Evolutionary conservation across 345 rosid species (phyloP).

Genomic region (Gossypium longicalyx): DNA sequence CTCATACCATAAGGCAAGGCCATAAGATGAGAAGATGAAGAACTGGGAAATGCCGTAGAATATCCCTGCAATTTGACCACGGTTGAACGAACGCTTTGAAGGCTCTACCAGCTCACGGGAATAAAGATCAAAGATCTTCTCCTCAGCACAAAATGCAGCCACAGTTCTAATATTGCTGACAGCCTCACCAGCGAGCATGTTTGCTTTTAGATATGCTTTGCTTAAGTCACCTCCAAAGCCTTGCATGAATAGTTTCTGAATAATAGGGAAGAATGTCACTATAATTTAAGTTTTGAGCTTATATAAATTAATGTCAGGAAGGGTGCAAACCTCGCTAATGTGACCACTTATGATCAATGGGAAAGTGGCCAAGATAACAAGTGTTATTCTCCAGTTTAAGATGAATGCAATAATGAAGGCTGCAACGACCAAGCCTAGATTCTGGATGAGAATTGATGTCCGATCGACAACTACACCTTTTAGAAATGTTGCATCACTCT

Average conservation of each 20-base stretch:
- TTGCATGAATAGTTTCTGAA: constrained; percentile 92
- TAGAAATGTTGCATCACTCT: constrained; percentile 75
- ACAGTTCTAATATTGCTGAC: constrained; percentile 91
- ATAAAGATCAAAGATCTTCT: constrained; percentile 78
- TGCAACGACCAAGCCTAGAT: constrained; percentile 65
- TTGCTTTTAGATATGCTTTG: constrained; percentile 87
- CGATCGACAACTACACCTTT: constrained; percentile 77
- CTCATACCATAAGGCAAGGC: constrained; percentile 86
- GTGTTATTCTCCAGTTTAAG: constrained; percentile 92
- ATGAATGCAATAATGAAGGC: constrained; percentile 77
- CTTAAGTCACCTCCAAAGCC: constrained; percentile 95
- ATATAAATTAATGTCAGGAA: background rate
- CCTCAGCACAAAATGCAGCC: constrained; percentile 88
- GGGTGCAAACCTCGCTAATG: constrained; percentile 75
- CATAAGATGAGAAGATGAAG: constrained; percentile 94
- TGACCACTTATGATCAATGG: constrained; percentile 91
- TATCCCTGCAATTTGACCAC: constrained; percentile 91
- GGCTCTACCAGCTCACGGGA: constrained; percentile 78
- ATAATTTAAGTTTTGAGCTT: background rate
- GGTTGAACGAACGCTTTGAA: constrained; percentile 58
- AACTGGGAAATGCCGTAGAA: constrained; percentile 92
- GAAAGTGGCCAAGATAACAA: constrained; percentile 75
- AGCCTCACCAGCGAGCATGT: constrained; percentile 95
- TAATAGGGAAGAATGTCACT: background rate
- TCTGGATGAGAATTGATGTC: constrained; percentile 71